Base-by-base conservation (phyloP, 768 basidiomycete species). In the Lactifluus subvellereus region DNA sequence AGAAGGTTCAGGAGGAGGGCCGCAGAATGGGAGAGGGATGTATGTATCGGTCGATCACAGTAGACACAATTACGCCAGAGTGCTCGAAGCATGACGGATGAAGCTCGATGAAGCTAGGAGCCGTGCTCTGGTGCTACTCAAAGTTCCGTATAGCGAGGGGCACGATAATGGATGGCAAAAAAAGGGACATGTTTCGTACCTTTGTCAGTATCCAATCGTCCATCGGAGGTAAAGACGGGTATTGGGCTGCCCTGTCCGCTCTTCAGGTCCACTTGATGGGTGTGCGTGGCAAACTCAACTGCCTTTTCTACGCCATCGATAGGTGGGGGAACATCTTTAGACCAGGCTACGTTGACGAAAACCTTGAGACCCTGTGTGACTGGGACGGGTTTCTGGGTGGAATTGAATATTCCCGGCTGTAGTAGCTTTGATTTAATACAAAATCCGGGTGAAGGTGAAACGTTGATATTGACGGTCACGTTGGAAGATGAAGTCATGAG, bases 331-430 rank as follows among this genome's bases (percentile, higher is more conserved):
- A 91, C 82, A 62, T 84, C 80, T 10, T 74, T 20, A 60, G 88
- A 88, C 81, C 84, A 91, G 18, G 84, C 82, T 14, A 92, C 75
- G 68, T 92, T 92, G 35, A 90, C 74, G 71, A 92, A 92, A 38
- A 90, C 72, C 73, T 92, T 91, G 63, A 74, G 71, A 30, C 79
- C 81, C 40, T 77, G 72, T 11, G 80, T 76, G 20, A 87, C 74
- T 11, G 72, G 66, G 27, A 76, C 69, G 4, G 65, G 32, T 30
- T 60, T 33, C 52, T 73, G 76, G 71, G 61, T 42, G 22, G 20
- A 47, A 30, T 57, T 69, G 65, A 78, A 76, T 3, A 77, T 62
- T 1, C 76, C 77, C 5, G 79, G 72, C 49, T 79, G 76, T 4
- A 80, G 69, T 0, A 79, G 74, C 18, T 77, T 69, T 0, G 87